Evolutionary conservation across 78 protist genomes (phyloP).

Genomic region (Tieghemostelium lacteum): DNA sequence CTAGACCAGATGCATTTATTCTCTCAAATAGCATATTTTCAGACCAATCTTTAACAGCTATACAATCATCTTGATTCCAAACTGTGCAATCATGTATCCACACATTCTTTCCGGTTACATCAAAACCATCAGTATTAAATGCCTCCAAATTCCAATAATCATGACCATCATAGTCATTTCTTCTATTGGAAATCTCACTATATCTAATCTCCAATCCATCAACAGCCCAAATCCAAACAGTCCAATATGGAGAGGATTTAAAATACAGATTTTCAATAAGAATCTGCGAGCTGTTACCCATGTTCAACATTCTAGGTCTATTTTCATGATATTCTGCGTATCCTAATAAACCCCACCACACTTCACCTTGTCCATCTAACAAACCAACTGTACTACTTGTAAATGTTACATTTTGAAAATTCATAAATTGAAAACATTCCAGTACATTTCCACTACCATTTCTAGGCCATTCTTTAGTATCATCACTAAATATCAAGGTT

Average conservation of each 20-base stretch:
- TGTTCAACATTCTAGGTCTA: constrained; percentile 73
- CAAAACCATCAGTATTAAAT: constrained; percentile 85
- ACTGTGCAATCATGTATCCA: constrained; percentile 81
- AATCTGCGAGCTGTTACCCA: constrained; percentile 6
- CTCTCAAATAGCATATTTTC: constrained; percentile 78
- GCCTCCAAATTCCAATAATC: constrained; percentile 71
- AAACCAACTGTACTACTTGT: constrained; percentile 12
- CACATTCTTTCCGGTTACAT: constrained; percentile 68
- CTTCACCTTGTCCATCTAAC: constrained; percentile 79
- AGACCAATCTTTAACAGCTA: constrained; percentile 74
- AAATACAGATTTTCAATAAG: constrained; percentile 68
- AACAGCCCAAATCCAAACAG: constrained; percentile 42
- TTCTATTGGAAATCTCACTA: constrained; percentile 49
- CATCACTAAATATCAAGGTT: constrained; percentile 39
- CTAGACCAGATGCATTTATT: constrained; percentile 71
- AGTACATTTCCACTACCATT: constrained; percentile 27
- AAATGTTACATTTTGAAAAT: constrained; percentile 53
- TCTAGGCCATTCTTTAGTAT: constrained; percentile 39
- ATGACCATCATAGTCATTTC: constrained; percentile 54
- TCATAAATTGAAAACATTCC: constrained; percentile 41
- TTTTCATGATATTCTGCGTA: constrained; percentile 57
- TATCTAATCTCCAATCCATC: constrained; percentile 57
- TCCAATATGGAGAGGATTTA: constrained; percentile 71
- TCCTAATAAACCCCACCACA: constrained; percentile 84
- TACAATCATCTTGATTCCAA: constrained; percentile 87